Conservation (phyloP, 148 eudicot species). For the Amaranthus hypochondriacus region DNA sequence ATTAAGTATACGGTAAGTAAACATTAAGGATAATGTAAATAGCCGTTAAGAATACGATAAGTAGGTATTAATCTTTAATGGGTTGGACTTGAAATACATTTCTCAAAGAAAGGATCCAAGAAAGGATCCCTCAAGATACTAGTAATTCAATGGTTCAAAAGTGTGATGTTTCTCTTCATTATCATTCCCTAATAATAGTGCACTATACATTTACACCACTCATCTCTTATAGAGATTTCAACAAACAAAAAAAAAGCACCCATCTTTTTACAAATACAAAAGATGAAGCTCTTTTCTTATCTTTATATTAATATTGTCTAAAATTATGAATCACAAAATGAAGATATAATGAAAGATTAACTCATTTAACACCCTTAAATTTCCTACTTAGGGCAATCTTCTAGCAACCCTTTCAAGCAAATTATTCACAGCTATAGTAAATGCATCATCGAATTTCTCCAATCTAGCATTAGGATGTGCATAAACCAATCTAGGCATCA, state of each 20-base stretch:
- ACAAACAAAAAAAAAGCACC: neutral
- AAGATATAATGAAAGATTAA: neutral
- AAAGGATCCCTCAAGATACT: too few species aligned
- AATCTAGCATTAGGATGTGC: slow-evolving; percentile 51
- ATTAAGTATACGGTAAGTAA: too few species aligned
- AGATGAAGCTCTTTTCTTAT: neutral
- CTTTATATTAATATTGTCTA: neutral
- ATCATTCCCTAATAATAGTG: neutral
- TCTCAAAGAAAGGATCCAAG: too few species aligned
- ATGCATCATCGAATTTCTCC: slow-evolving; percentile 66
- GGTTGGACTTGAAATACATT: too few species aligned
- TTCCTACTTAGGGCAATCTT: slow-evolving; percentile 28
- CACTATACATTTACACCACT: neutral
- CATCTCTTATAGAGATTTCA: neutral
- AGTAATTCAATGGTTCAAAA: neutral
- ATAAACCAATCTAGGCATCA: slow-evolving; percentile 71
- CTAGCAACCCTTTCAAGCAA: slow-evolving; percentile 43
- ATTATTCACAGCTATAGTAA: slow-evolving; percentile 52
- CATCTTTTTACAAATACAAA: neutral
- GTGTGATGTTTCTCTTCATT: neutral
- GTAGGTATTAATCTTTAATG: too few species aligned
- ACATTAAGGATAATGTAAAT: too few species aligned
- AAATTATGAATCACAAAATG: neutral
- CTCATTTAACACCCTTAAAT: neutral
- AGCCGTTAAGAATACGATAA: too few species aligned